Evolutionary conservation across 75 land plant genomes (phyloP).

Genomic region (Isoetes taiwanensis): DNA sequence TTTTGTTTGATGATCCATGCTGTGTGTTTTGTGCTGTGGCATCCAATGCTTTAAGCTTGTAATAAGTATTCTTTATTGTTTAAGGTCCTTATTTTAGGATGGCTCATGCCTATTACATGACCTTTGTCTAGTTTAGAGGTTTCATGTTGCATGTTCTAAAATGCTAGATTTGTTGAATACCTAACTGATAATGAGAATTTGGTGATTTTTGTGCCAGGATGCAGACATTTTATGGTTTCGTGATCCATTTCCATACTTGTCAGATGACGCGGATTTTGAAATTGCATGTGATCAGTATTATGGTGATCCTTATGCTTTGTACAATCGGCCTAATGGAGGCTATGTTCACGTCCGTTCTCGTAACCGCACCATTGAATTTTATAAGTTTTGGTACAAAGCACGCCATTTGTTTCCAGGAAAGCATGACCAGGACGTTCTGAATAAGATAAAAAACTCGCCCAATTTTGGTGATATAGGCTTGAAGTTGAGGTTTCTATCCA

Average conservation of each 20-base stretch:
- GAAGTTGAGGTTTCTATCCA: background rate
- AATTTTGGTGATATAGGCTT: background rate
- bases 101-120: background rate
- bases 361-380: background rate
- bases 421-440: slow-evolving; percentile 5
- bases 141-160: background rate
- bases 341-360: background rate
- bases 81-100: background rate
- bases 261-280: background rate
- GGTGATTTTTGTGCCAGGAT: background rate
- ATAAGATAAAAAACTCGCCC: background rate
- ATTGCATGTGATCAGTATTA: background rate
- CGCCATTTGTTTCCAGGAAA: background rate
- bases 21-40: too few relatives aligned
- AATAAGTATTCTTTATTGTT: background rate
- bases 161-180: background rate
- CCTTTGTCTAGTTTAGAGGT: background rate
- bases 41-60: background rate
- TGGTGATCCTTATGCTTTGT: background rate
- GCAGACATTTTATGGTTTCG: background rate
- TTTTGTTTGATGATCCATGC: too few relatives aligned
- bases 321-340: too few relatives aligned
- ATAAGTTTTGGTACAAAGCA: background rate
- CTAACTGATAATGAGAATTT: background rate
- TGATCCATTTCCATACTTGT: background rate